Conservation (phyloP, 495 filamentous ascomycete species). For the Penicillium ochrochloron region DNA sequence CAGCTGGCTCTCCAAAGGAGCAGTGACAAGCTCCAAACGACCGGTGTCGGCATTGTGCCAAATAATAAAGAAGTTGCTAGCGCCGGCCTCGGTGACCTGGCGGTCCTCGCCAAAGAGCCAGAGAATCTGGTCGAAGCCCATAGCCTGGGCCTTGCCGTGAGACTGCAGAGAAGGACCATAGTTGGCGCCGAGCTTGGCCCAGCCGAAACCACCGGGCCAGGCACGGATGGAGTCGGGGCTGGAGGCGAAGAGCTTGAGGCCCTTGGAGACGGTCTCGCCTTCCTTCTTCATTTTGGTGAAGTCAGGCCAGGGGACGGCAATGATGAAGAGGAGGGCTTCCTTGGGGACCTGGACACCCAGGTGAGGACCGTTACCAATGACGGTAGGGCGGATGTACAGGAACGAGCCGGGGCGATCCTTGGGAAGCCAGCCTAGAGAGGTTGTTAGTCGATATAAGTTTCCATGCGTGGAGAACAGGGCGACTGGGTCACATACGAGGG, state of each 20-base stretch:
- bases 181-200: slow-evolving; percentile 90
- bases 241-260: slow-evolving; percentile 78
- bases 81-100: slow-evolving; percentile 88
- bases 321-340: slow-evolving; percentile 83
- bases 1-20: slow-evolving; percentile 76
- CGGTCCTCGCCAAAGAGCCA: slow-evolving; percentile 82
- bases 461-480: background rate
- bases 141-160: slow-evolving; percentile 68
- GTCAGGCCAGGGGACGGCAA: slow-evolving; percentile 73
- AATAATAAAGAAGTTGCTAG: slow-evolving; percentile 88
- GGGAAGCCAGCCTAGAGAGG: slow-evolving; percentile 72
- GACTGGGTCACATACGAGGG: slow-evolving; percentile 41
- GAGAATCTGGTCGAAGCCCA: slow-evolving; percentile 86
- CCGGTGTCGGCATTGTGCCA: slow-evolving; percentile 70
- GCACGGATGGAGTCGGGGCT: slow-evolving; percentile 79
- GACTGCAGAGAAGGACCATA: slow-evolving; percentile 83
- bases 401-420: slow-evolving; percentile 61
- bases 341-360: slow-evolving; percentile 82
- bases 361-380: slow-evolving; percentile 79
- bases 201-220: slow-evolving; percentile 92
- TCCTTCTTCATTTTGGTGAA: slow-evolving; percentile 45
- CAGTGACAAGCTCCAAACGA: slow-evolving; percentile 76
- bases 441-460: slow-evolving; percentile 17
- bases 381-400: slow-evolving; percentile 81
- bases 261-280: slow-evolving; percentile 40